Evolutionary conservation across 2,329 filamentous ascomycete species (phyloP).

Genomic region (Fusarium longipes): DNA sequence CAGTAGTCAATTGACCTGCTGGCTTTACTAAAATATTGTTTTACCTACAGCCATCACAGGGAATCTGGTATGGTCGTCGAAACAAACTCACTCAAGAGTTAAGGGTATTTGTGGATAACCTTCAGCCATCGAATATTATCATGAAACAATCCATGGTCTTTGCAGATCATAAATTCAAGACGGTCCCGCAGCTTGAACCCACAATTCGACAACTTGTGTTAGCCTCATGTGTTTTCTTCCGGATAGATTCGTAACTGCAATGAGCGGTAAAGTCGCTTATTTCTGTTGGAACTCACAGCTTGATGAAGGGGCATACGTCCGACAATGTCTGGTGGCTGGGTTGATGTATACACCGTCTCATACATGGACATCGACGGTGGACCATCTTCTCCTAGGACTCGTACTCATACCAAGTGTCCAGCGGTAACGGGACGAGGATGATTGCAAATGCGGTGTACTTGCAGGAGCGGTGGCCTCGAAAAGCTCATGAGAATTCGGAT

Average conservation of each 20-base stretch:
- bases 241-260: neutral
- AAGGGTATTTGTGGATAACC: conserved; percentile 17
- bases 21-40: no score
- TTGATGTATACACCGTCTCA: neutral
- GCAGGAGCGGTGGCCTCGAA: neutral
- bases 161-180: conserved; percentile 24
- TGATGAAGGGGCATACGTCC: neutral
- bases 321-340: neutral
- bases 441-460: neutral
- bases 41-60: no score
- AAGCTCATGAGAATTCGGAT: neutral
- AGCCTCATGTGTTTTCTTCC: conserved; percentile 5
- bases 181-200: conserved; percentile 18
- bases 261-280: neutral
- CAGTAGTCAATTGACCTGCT: no score
- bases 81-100: conserved; percentile 6
- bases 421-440: neutral
- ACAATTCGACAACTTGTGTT: conserved; percentile 16
- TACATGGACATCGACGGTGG: neutral
- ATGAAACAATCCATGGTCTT: conserved; percentile 18
- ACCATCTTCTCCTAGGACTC: neutral
- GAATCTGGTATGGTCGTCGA: neutral
- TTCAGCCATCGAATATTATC: conserved; percentile 17
- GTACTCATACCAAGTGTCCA: neutral
- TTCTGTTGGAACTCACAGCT: neutral